These are phyloP conservation scores for Rhinocladiella similis DNA, from an alignment of 2,329 filamentous ascomycete species.

Conservation along the genomic window DNA sequence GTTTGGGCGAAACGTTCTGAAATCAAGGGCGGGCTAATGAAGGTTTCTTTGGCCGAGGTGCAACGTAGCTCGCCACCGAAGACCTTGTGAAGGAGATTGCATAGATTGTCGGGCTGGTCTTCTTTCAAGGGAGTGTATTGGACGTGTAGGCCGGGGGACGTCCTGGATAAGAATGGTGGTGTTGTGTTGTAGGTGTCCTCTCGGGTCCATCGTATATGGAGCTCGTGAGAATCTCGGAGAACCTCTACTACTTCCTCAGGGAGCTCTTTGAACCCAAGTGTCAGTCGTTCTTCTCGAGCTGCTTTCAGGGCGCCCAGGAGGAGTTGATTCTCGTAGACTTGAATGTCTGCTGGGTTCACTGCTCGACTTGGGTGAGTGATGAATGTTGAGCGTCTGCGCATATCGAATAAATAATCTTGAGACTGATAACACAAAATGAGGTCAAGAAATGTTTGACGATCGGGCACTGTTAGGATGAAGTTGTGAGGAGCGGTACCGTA, in stretches of 20 bases:
- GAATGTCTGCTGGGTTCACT: constrained; percentile 64
- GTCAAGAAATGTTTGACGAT: not conserved
- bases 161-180: constrained; percentile 70
- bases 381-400: constrained; percentile 23
- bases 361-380: constrained; percentile 23
- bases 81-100: constrained; percentile 56
- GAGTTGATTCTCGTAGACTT: constrained; percentile 55
- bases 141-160: constrained; percentile 79
- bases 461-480: too few relatives aligned
- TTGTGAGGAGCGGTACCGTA: too few relatives aligned
- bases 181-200: constrained; percentile 57
- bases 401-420: not conserved
- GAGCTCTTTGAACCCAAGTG: constrained; percentile 71
- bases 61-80: constrained; percentile 62
- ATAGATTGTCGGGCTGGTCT: constrained; percentile 49
- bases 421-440: not conserved
- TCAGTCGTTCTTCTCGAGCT: constrained; percentile 77
- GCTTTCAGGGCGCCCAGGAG: constrained; percentile 63
- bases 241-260: constrained; percentile 61
- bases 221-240: constrained; percentile 65
- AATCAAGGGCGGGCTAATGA: constrained; percentile 59
- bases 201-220: constrained; percentile 80
- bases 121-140: constrained; percentile 63
- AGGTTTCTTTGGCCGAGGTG: constrained; percentile 53
- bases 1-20: constrained; percentile 63